Conservation (phyloP, 345 rosid species). For the Erysimum cheiranthoides region DNA sequence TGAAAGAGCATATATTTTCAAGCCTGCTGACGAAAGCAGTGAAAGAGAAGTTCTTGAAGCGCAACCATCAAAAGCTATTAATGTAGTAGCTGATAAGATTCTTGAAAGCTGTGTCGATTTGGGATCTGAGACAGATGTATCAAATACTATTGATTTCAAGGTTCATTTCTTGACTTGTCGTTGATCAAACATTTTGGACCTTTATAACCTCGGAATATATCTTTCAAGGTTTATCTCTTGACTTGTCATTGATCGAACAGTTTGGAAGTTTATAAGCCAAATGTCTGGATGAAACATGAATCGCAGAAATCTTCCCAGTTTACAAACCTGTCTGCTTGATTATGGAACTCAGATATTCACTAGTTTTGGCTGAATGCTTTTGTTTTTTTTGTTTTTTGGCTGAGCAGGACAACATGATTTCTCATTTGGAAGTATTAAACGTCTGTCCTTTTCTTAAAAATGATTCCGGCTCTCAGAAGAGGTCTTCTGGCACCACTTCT, state of each 20-base stretch:
- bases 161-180: slow-evolving; percentile 37
- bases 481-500: slow-evolving; percentile 36
- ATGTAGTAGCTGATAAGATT: slow-evolving; percentile 43
- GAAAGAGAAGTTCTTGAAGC: slow-evolving; percentile 48
- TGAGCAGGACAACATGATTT: slow-evolving; percentile 43
- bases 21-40: slow-evolving; percentile 50
- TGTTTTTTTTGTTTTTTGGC: not conserved
- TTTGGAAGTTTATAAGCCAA: slow-evolving; percentile 22
- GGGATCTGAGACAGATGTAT: slow-evolving; percentile 33
- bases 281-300: slow-evolving; percentile 15
- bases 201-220: not conserved
- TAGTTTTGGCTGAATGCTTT: slow-evolving; percentile 24
- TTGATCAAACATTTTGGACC: slow-evolving; percentile 22
- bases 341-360: slow-evolving; percentile 31
- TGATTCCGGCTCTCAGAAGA: slow-evolving; percentile 41
- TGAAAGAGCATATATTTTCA: slow-evolving; percentile 65
- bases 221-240: not conserved
- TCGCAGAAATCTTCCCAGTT: slow-evolving; percentile 4
- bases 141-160: slow-evolving; percentile 44
- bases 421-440: slow-evolving; percentile 44
- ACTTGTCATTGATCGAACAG: slow-evolving; percentile 20
- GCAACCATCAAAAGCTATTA: slow-evolving; percentile 40
- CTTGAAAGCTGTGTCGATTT: slow-evolving; percentile 44
- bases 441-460: slow-evolving; percentile 39
- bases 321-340: slow-evolving; percentile 18